phyloP scores from a whole-genome alignment of 768 basidiomycete genomes.

The Neoboletus brunneissimus region DNA sequence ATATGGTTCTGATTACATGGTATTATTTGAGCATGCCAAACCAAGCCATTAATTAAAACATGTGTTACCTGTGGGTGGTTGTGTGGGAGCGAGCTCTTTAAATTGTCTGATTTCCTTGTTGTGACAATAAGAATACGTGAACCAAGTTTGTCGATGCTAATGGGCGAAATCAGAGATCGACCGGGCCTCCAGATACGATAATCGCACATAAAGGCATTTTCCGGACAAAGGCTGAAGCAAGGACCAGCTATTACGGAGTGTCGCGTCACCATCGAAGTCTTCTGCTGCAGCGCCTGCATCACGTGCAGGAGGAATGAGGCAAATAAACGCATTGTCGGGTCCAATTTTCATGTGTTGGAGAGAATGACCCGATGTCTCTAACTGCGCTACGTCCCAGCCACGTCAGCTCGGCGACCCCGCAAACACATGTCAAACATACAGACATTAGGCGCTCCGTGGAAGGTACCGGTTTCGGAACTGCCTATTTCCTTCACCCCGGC shows the following conservation, averaged over 20 bases:
- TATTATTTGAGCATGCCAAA: conserved; percentile 20
- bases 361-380: conserved; percentile 39
- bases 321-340: conserved; percentile 66
- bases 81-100: conserved; percentile 70
- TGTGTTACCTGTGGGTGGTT: conserved; percentile 61
- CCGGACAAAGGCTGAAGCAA: conserved; percentile 76
- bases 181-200: conserved; percentile 26
- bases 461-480: conserved; percentile 41
- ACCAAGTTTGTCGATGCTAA: conserved; percentile 89
- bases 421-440: conserved; percentile 36
- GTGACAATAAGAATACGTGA: conserved; percentile 97
- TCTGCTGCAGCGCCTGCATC: conserved; percentile 45
- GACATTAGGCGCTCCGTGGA: conserved; percentile 26
- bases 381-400: conserved; percentile 19
- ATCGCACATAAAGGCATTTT: conserved; percentile 80
- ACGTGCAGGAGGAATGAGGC: conserved; percentile 69
- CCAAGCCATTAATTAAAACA: conserved; percentile 19
- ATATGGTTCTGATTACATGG: conserved; percentile 52
- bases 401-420: conserved; percentile 13
- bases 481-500: conserved; percentile 58
- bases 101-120: conserved; percentile 95
- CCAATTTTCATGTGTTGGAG: conserved; percentile 78
- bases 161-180: conserved; percentile 32
- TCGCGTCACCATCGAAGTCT: conserved; percentile 55
- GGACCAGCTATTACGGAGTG: conserved; percentile 77